Conservation (phyloP, 2,329 filamentous ascomycete species). For the Dactylellina drechsleri region DNA sequence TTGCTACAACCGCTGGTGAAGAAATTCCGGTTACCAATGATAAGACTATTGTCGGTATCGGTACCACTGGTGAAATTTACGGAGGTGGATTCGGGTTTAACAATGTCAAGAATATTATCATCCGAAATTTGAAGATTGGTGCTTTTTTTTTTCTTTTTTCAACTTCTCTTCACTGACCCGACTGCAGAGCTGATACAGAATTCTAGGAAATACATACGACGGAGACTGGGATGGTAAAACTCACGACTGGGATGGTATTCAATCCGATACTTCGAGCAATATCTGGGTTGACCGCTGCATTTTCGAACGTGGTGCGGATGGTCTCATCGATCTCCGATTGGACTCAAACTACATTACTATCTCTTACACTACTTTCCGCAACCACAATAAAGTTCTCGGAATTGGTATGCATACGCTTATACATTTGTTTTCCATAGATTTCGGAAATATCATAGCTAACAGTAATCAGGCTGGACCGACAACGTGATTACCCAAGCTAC, state of each 20-base stretch:
- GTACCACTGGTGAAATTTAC: conserved; percentile 54
- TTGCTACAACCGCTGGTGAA: conserved; percentile 33
- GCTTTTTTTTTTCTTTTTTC: not conserved
- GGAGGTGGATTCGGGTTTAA: conserved; percentile 56
- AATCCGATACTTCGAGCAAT: conserved; percentile 56
- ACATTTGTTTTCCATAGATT: too few species aligned
- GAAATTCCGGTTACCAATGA: conserved; percentile 42
- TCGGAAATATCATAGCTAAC: too few species aligned
- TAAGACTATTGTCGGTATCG: conserved; percentile 54
- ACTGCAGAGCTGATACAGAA: too few species aligned
- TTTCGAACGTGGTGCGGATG: conserved; percentile 56
- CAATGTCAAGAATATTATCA: conserved; percentile 56
- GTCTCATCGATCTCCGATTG: conserved; percentile 57
- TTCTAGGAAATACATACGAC: conserved; percentile 55
- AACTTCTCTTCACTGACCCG: not conserved
- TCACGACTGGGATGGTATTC: conserved; percentile 57
- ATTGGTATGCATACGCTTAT: conserved; percentile 42
- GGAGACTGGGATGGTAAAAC: conserved; percentile 50
- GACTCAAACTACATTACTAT: conserved; percentile 58
- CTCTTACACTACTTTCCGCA: conserved; percentile 56
- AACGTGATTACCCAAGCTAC: conserved; percentile 57
- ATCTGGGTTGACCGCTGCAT: conserved; percentile 58
- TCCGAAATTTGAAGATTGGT: conserved; percentile 57
- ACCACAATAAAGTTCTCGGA: conserved; percentile 58
- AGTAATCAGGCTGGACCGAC: conserved; percentile 54